A percentile compares a stretch with the other conserved stretches of the same genome.
These are phyloP conservation scores for Chalara sp. DNA, from an alignment of 2,329 filamentous ascomycete genomes.

Conservation along the genomic window DNA sequence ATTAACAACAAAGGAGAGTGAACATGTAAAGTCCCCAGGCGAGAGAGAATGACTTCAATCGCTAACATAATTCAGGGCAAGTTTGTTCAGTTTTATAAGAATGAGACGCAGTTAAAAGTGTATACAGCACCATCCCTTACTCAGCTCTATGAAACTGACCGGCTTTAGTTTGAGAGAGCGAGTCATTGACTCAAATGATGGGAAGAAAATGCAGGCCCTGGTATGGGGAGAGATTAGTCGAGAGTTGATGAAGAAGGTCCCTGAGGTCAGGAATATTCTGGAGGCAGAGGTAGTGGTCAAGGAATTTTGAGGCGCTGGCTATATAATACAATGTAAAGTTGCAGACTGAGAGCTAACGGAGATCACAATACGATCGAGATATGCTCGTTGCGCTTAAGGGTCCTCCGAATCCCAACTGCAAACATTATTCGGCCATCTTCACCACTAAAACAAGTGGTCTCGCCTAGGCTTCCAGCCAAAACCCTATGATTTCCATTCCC, in stretches of 20 bases:
- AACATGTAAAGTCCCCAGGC: background rate
- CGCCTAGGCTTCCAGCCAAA: too few relatives aligned
- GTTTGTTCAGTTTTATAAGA: background rate
- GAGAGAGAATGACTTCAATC: background rate
- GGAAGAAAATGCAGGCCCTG: background rate
- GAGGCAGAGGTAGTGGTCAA: background rate
- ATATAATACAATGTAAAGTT: too few relatives aligned
- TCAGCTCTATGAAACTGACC: background rate
- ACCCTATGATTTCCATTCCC: too few relatives aligned
- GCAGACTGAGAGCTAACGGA: too few relatives aligned
- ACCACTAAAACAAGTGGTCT: too few relatives aligned
- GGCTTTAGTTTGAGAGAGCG: background rate
- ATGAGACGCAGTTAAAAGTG: background rate
- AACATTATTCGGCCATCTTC: too few relatives aligned
- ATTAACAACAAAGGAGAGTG: background rate
- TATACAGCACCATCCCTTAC: background rate
- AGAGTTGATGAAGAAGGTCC: background rate
- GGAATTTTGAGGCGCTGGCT: background rate
- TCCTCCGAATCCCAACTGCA: too few relatives aligned
- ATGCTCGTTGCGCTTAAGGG: too few relatives aligned
- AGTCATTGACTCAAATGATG: background rate
- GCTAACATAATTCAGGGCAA: background rate
- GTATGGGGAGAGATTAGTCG: background rate
- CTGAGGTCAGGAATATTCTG: background rate
- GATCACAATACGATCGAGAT: too few relatives aligned